phyloP scores from a whole-genome alignment of 2,329 filamentous ascomycete species.

The Pseudocercospora cruenta region DNA sequence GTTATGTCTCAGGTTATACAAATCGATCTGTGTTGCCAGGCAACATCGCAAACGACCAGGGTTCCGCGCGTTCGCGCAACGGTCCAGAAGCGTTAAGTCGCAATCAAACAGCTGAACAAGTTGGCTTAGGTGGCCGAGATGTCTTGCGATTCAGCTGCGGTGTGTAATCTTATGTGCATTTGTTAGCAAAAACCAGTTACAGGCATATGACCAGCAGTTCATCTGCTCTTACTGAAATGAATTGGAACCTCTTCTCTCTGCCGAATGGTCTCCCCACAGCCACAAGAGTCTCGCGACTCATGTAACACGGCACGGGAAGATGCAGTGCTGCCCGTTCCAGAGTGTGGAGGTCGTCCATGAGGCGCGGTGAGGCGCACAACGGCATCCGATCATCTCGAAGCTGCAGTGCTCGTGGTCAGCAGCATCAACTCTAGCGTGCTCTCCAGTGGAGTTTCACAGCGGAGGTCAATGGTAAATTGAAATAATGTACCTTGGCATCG shows the following conservation, averaged over 20 bases:
- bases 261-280: not conserved
- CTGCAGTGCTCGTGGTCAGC: not conserved
- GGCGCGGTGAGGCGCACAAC: not conserved
- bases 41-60: not conserved
- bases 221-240: not conserved
- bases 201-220: not conserved
- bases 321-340: not conserved
- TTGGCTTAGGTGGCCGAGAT: too few species aligned
- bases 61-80: not conserved
- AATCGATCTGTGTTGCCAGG: not conserved
- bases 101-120: not conserved
- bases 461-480: not conserved
- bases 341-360: not conserved
- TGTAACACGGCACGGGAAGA: not conserved
- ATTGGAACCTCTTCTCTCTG: not conserved
- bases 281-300: not conserved
- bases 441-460: not conserved
- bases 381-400: not conserved
- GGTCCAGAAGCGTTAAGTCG: not conserved
- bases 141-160: not conserved
- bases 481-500: too few species aligned
- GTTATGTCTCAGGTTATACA: not conserved
- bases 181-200: not conserved
- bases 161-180: not conserved
- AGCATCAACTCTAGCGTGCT: not conserved